Evolutionary conservation across 805 yeast species (phyloP).

Genomic region (Kockiozyma suomiensis): DNA sequence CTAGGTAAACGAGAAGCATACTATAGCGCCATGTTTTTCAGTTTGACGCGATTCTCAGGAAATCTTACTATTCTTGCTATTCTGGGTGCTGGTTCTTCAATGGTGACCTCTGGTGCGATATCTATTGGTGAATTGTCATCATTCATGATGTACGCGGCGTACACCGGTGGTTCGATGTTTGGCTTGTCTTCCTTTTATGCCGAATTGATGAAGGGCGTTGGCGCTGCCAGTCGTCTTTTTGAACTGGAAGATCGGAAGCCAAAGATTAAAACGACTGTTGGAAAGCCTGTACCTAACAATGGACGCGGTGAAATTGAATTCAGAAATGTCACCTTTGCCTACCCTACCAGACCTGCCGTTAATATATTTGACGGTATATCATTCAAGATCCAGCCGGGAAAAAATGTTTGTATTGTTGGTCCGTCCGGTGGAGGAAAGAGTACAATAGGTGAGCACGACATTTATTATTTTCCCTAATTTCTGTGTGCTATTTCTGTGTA

Average conservation of each 20-base stretch:
- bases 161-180: conserved; percentile 89
- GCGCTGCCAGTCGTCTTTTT: conserved; percentile 90
- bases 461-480: neutral
- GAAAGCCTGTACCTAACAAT: conserved; percentile 44
- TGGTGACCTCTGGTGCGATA: conserved; percentile 75
- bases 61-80: conserved; percentile 77
- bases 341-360: conserved; percentile 82
- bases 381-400: conserved; percentile 71
- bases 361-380: conserved; percentile 63
- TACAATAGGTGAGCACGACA: conserved; percentile 64
- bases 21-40: conserved; percentile 31
- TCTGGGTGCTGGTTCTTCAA: conserved; percentile 75
- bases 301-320: conserved; percentile 54
- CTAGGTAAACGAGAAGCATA: conserved; percentile 80
- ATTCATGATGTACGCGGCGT: conserved; percentile 93
- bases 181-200: conserved; percentile 90
- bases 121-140: conserved; percentile 88
- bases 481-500: neutral
- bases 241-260: conserved; percentile 83
- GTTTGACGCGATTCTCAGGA: conserved; percentile 74
- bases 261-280: conserved; percentile 64
- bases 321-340: conserved; percentile 64
- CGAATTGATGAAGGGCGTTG: conserved; percentile 95
- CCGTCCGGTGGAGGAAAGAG: conserved; percentile 98
- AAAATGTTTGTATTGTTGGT: conserved; percentile 90